Base-by-base conservation (phyloP, 2,329 filamentous ascomycete genomes). In the Myriosclerotinia scirpicola region DNA sequence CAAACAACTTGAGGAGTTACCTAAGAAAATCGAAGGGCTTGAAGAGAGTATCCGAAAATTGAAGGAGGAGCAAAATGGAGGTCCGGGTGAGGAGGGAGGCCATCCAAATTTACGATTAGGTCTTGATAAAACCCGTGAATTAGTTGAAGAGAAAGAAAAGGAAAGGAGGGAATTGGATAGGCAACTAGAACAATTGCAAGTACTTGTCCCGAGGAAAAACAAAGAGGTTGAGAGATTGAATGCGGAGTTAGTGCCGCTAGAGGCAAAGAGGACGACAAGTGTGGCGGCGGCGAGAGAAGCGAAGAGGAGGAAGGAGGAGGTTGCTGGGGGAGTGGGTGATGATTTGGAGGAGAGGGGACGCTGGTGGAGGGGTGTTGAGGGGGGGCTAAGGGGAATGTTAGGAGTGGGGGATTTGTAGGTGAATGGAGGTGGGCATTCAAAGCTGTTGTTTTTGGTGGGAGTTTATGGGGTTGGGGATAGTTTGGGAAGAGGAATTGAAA, bases 261-360 rank as follows among this genome's bases (percentile, higher is more conserved):
- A 92, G 77, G 83, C 81, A 55, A 89, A 88, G 77, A 85, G 86
- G 72, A 83, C 86, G 68, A 87, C 84, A 60, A 88, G 85, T 69
- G 84, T 84, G 42, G 81, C 85, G 34, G 87, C 89, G 20, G 90
- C 90, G n/a, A 85, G 82, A 71, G 90, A 93, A 73, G 90, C 90
- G 15, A 84, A 83, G 76, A 81, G 86, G 73, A 83, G 89, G 72
- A 89, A 87, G 76, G 89, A 92, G 73, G 83, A 83, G 14, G 83
- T 87, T 11, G 79, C 88, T 9, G 85, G 86, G 6, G 89, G 88
- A 7, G 85, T 87, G 53, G 85, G 86, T 20, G 90, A 92, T 72
- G 90, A 93, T 73, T 77, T 93, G 42, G 91, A 93, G 76, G 88
- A 91, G 77, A 84, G 87, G 72, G 91, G 89, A 7, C 81, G 90